Base-by-base conservation (phyloP, 2,329 filamentous ascomycete species). In the Apiospora saccharicola region DNA sequence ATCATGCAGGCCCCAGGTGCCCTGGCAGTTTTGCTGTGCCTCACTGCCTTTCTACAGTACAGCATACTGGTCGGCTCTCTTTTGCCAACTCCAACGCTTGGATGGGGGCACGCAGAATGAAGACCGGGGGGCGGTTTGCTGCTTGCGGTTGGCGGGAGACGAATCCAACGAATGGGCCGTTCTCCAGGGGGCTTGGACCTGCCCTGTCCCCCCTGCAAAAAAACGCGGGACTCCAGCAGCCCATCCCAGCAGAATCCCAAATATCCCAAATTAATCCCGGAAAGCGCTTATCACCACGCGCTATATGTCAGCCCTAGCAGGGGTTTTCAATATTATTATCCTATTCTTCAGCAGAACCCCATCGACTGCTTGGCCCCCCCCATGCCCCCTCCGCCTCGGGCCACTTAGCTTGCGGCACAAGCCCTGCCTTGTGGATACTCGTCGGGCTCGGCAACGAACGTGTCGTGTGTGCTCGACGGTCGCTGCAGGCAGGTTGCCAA, bases 251-350 rank as follows among this genome's bases (percentile, higher is more conserved):
- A 30, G 26, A 30, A 30, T 30, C 26, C 26, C 26, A 30, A 41
- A 8, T 10, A 41, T 19, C 46, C 46, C 30, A 64, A 19, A 22
- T n/a, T 19, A 34, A 64, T 41, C 57, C 57, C 10, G 57, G 57
- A 4, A 22, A 64, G 57, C 57, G 30, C 57, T 37, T 64, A 64
- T 64, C 53, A 22, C 51, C 4, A 30, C 51, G 24, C 13, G 34
- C 30, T 49, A 49, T 12, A 49, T 30, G 16, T 61, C 26, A 37
- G 53, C 4, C 16, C 51, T 57, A 57, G 51, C 51, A 57, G 26
- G 51, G 51, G 26, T 57, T 34, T 34, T 34, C 26, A 30, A 37
- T 61, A 61, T 41, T 41, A 64, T 64, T 64, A 64, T 64, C 57
- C 57, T 30, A 30, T 30, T 30, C 26, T 37, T 61, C 53, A 53